phyloP scores from a whole-genome alignment of 306 rosid genomes.

The Sophora flavescens region DNA sequence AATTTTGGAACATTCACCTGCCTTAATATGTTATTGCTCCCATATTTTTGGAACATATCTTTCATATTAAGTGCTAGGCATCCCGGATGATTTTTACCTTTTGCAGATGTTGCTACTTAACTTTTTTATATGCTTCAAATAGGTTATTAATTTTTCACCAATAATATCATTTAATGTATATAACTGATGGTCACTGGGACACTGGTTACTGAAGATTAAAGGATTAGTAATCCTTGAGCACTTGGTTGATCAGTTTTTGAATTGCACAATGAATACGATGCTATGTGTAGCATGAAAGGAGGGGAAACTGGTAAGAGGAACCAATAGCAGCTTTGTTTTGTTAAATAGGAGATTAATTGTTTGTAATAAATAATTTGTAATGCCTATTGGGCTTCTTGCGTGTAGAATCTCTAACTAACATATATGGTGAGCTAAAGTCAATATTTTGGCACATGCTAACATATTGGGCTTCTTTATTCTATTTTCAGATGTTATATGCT shows the following conservation, averaged over 20 bases:
- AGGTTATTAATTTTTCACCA: slow-evolving; percentile 24
- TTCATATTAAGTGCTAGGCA: slow-evolving; percentile 34
- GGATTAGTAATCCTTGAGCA: neutral
- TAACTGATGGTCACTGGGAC: slow-evolving; percentile 22
- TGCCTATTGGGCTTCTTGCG: slow-evolving; percentile 75
- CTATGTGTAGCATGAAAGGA: neutral
- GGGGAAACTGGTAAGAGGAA: neutral
- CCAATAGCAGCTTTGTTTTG: neutral
- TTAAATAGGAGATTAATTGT: neutral
- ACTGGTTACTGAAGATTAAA: neutral
- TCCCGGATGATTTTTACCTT: slow-evolving; percentile 22
- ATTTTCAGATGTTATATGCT: slow-evolving; percentile 36
- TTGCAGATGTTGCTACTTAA: slow-evolving; percentile 42
- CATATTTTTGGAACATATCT: slow-evolving; percentile 19
- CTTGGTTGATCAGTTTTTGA: slow-evolving; percentile 13
- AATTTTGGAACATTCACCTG: slow-evolving; percentile 41
- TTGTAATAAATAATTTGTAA: neutral
- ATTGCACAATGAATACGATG: slow-evolving; percentile 3
- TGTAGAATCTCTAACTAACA: slow-evolving; percentile 60
- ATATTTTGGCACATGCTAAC: slow-evolving; percentile 87
- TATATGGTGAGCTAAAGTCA: slow-evolving; percentile 70
- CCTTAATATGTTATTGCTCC: slow-evolving; percentile 39
- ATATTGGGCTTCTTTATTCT: slow-evolving; percentile 29
- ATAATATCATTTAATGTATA: slow-evolving; percentile 48
- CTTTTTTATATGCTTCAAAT: slow-evolving; percentile 15